These are phyloP conservation scores for Epichloe sibirici DNA, from an alignment of 2,329 filamentous ascomycete genomes.

Conservation along the genomic window DNA sequence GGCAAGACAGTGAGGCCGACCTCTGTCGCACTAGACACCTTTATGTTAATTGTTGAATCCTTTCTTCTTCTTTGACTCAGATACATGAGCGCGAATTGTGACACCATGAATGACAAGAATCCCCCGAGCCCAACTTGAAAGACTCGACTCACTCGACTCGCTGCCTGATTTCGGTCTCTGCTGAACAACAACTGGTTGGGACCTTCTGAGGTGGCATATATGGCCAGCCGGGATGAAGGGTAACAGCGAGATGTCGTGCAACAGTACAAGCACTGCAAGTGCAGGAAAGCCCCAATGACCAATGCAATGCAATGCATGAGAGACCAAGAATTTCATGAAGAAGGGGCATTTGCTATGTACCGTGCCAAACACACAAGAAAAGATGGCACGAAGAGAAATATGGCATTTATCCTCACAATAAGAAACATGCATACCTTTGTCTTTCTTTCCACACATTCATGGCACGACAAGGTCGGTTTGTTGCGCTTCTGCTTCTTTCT, in stretches of 20 bases:
- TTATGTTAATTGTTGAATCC: not conserved
- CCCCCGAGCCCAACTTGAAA: not conserved
- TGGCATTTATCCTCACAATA: not conserved
- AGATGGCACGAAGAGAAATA: not conserved
- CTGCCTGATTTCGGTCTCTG: not conserved
- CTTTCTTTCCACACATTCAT: constrained; percentile 71
- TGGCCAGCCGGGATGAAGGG: not conserved
- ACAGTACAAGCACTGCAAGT: constrained; percentile 1
- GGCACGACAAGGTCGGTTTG: constrained; percentile 69
- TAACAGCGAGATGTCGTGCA: constrained; percentile 3
- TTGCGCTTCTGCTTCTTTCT: constrained; percentile 73
- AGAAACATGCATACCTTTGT: constrained; percentile 49
- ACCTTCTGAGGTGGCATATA: not conserved
- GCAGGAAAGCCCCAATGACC: not conserved
- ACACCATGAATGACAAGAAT: not conserved
- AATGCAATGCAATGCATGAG: not conserved
- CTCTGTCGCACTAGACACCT: constrained; percentile 54
- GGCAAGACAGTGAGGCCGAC: constrained; percentile 54
- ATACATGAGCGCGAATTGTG: too few species aligned
- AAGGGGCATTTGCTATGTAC: too few species aligned
- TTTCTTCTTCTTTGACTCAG: too few species aligned
- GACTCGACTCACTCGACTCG: not conserved
- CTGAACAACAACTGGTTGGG: not conserved
- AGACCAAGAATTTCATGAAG: not conserved
- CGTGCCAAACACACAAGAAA: too few species aligned